Conservation (phyloP, 495 filamentous ascomycete species). For the Penicillium cataractarum region DNA sequence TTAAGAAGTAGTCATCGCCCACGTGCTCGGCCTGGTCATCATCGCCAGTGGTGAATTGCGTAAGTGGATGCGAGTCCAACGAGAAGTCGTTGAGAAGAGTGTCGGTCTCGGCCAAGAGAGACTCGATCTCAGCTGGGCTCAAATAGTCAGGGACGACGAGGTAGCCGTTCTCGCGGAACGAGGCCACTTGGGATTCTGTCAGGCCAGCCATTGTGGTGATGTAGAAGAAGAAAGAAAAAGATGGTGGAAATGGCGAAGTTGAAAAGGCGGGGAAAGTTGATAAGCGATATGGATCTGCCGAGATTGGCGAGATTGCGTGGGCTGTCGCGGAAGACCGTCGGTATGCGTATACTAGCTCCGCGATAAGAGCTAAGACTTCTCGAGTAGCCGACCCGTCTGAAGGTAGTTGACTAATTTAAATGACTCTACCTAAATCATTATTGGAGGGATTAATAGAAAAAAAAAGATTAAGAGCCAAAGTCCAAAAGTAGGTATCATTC, state of each 20-base stretch:
- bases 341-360: neutral
- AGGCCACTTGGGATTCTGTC: slow-evolving; percentile 67
- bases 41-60: slow-evolving; percentile 83
- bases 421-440: no score
- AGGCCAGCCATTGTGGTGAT: slow-evolving; percentile 55
- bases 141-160: slow-evolving; percentile 85
- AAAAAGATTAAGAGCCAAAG: neutral
- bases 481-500: slow-evolving; percentile 14
- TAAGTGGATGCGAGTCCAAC: slow-evolving; percentile 84
- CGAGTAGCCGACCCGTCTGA: neutral
- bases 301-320: no score
- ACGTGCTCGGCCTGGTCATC: slow-evolving; percentile 63
- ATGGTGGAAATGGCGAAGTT: slow-evolving; percentile 8
- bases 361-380: neutral
- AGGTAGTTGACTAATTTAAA: neutral
- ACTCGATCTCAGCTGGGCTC: slow-evolving; percentile 58
- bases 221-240: neutral
- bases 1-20: slow-evolving; percentile 93
- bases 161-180: slow-evolving; percentile 84
- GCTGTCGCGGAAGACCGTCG: neutral
- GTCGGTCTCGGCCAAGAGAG: slow-evolving; percentile 75
- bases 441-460: neutral
- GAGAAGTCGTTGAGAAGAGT: slow-evolving; percentile 73
- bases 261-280: slow-evolving; percentile 13
- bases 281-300: slow-evolving; percentile 11